Percentiles rank a stretch among this genome's conserved stretches.
These are phyloP conservation scores for Tephrocybe rancida DNA, from an alignment of 768 basidiomycete species.

Conservation along the genomic window DNA sequence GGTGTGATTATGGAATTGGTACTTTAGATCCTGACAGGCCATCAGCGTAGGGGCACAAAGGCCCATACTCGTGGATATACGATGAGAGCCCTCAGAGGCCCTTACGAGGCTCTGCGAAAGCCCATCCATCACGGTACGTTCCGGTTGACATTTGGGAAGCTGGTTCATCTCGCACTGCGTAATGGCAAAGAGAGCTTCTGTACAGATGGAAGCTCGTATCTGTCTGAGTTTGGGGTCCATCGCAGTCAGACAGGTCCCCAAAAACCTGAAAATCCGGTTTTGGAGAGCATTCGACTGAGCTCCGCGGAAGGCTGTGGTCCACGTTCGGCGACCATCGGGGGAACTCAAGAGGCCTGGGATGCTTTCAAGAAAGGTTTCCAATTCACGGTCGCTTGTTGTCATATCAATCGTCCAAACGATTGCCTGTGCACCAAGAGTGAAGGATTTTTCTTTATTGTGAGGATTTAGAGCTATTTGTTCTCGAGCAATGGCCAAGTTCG, in stretches of 20 bases:
- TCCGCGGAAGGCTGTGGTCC: not conserved
- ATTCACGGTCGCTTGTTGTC: not conserved
- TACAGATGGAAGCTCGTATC: not conserved
- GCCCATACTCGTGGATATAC: not conserved
- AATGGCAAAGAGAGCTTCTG: conserved; percentile 3
- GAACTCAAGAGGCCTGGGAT: not conserved
- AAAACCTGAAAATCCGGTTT: not conserved
- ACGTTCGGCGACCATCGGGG: not conserved
- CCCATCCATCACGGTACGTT: not conserved
- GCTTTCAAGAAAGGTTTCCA: not conserved
- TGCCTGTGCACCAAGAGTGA: not conserved
- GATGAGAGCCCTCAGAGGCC: not conserved
- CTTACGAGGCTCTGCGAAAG: not conserved
- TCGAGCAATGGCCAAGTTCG: not conserved
- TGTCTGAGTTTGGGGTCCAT: conserved; percentile 1
- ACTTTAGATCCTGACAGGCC: not conserved
- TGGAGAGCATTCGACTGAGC: not conserved
- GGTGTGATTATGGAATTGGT: not conserved
- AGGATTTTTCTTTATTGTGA: not conserved
- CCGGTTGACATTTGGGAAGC: not conserved
- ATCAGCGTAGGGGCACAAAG: not conserved
- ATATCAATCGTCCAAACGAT: not conserved
- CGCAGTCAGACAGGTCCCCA: not conserved
- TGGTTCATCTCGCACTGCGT: not conserved
- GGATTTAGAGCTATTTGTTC: not conserved